phyloP scores from a whole-genome alignment of 139 green algal genomes.

The Closterium sp. region DNA sequence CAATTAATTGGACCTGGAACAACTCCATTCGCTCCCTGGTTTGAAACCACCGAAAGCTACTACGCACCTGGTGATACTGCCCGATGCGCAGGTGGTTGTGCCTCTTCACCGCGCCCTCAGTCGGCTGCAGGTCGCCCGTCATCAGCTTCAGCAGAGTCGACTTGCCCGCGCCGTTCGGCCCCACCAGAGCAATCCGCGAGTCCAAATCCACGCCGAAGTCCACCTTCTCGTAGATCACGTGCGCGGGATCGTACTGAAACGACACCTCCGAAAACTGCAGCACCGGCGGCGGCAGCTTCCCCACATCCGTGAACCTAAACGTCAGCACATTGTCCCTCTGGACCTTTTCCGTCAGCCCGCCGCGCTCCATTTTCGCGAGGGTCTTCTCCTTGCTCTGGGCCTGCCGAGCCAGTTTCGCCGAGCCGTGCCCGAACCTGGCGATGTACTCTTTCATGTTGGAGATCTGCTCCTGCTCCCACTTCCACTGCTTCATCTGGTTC shows the following conservation, averaged over 20 bases:
- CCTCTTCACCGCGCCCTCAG: constrained; percentile 87
- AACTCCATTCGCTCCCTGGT: constrained; percentile 61
- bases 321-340: constrained; percentile 71
- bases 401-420: constrained; percentile 84
- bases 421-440: constrained; percentile 75
- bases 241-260: constrained; percentile 55
- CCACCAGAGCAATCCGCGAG: constrained; percentile 89
- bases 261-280: constrained; percentile 61
- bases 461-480: constrained; percentile 81
- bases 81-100: constrained; percentile 93
- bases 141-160: constrained; percentile 98
- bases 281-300: constrained; percentile 90
- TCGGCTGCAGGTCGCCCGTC: constrained; percentile 80
- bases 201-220: constrained; percentile 94
- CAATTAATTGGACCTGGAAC: constrained; percentile 54
- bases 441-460: constrained; percentile 70
- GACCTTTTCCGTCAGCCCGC: constrained; percentile 68
- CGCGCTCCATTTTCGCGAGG: constrained; percentile 90
- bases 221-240: constrained; percentile 76
- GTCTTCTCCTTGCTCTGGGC: constrained; percentile 94
- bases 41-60: too few species aligned
- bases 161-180: constrained; percentile 88
- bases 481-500: constrained; percentile 94
- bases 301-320: constrained; percentile 83
- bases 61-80: constrained; percentile 78